Evolutionary conservation across 345 rosid genomes (phyloP), one percentile per base, ranked within the genome.

Genomic region (Brassica rapa): DNA sequence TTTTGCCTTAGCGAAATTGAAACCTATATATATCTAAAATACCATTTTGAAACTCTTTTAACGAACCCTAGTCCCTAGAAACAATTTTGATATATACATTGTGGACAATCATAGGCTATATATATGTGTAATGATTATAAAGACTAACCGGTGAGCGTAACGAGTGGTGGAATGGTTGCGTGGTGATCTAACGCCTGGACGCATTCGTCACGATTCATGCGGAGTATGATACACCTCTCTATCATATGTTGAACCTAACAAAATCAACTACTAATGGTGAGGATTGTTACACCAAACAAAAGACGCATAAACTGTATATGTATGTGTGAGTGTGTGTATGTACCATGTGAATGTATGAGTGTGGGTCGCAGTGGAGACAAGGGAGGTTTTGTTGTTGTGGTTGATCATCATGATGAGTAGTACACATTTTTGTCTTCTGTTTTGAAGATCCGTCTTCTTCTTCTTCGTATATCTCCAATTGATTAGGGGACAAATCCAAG

Each of bases 361-460:
- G 90, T 30, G 93, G 96, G 72, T 87, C 89, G 86, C 98, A 93
- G 77, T 82, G 86, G 78, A 89, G 85, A 85, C 96, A 89, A 84
- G 93, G 96, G 32, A 81, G 77, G 14, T 56, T 72, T 49, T 71
- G 86, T 78, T 71, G 86, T 78, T 82, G 83, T 79, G 73, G 49
- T 33, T 64, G 24, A 53, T 75, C 75, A 74, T 80, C 60, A 35
- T 8, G 57, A 68, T 62, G 74, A 63, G 9, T 6, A 53, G 68
- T 68, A 80, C 86, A 89, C 85, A 63, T 73, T 73, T 67, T 62
- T 37, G 15, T 46, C 57, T 67, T 71, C 77, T 62, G 21, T 35
- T 41, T 16, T 39, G 49, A 4, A 9, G 29, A 33, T 57, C 15
- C 11, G n/a, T 74, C 62, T 51, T 51, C 56, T n/a, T 51, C 57